Evolutionary conservation across 768 basidiomycete genomes (phyloP).

Genomic region (Tylopilus intermedius): DNA sequence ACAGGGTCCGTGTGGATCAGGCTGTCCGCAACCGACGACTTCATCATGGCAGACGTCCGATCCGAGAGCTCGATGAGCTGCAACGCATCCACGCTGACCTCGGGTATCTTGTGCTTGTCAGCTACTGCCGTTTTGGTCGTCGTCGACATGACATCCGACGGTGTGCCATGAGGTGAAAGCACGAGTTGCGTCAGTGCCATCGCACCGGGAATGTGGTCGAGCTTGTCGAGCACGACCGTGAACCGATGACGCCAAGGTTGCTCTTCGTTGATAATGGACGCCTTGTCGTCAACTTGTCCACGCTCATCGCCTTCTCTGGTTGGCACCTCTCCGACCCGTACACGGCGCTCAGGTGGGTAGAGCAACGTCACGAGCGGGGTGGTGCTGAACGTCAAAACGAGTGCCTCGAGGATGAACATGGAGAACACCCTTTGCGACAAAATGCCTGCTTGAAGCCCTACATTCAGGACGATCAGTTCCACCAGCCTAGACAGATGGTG

Average conservation of each 20-base stretch:
- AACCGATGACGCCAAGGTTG: slow-evolving; percentile 52
- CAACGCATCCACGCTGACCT: slow-evolving; percentile 65
- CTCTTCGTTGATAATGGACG: slow-evolving; percentile 11
- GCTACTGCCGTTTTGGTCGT: slow-evolving; percentile 2
- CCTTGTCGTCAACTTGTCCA: slow-evolving; percentile 8
- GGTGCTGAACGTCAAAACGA: slow-evolving; percentile 81
- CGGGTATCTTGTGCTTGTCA: slow-evolving; percentile 14
- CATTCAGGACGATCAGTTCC: slow-evolving; percentile 93
- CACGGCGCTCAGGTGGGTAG: slow-evolving; percentile 61
- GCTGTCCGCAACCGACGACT: slow-evolving; percentile 58
- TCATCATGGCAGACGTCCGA: slow-evolving; percentile 61
- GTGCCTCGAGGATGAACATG: slow-evolving; percentile 89
- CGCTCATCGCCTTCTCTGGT: slow-evolving; percentile 32
- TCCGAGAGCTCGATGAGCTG: slow-evolving; percentile 81
- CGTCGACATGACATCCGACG: slow-evolving; percentile 7
- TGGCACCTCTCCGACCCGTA: slow-evolving; percentile 34
- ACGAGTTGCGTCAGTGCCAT: slow-evolving; percentile 89
- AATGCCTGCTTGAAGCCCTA: slow-evolving; percentile 79
- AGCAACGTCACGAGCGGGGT: slow-evolving; percentile 66
- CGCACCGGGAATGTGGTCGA: slow-evolving; percentile 84
- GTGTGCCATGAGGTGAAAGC: slow-evolving; percentile 33
- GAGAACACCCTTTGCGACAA: slow-evolving; percentile 76
- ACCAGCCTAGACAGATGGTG: slow-evolving; percentile 53
- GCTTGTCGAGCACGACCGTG: slow-evolving; percentile 82
- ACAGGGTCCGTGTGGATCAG: slow-evolving; percentile 70